Base-by-base conservation (phyloP, 768 basidiomycete species). In the Psilocybe cyanescens region DNA sequence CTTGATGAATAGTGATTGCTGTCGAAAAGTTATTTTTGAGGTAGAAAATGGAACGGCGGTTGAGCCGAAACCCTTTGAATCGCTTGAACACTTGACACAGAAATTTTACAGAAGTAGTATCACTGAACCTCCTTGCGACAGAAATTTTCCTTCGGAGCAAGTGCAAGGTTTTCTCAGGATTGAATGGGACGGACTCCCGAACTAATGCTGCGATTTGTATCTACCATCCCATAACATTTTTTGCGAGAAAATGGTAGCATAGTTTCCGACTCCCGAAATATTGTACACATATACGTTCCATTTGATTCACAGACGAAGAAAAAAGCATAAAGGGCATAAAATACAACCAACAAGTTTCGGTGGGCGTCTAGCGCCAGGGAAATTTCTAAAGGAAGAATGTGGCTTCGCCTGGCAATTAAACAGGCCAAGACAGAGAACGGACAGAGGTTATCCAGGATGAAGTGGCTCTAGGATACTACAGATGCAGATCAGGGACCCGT, bases 381-480 rank as follows among this genome's bases (percentile, higher is more conserved):
- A 37, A 37, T 54, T 37, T 37, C 37, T 35, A 35, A 37, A 9
- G 17, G 24, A 17, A 24, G 24, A n/a, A 37, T 30, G 0, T 48
- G 16, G 8, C 17, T 35, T 48, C 4, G 24, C 47, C 45, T 37
- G 4, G n/a, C 11, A 8, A 12, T 72, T 69, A 75, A 53, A 76
- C 72, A 29, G 76, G 75, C 70, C 71, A 65, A 3, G 67, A 64
- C 31, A 63, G 63, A 17, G 61, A 60, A 11, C 63, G 59, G 46
- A 64, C 63, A 31, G 67, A 59, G 2, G 71, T 66, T 58, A 77
- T 78, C 77, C 78, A 79, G 12, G 75, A 65, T 2, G 74, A 66
- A 53, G 69, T 57, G 16, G 76, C 76, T 19, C 63, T 60, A 16
- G 72, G 68, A 62, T 72, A 77, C 75, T 76, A 53, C 4, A 2